Evolutionary conservation across 495 filamentous ascomycete species (phyloP).

Genomic region (Aspergillus baeticus): DNA sequence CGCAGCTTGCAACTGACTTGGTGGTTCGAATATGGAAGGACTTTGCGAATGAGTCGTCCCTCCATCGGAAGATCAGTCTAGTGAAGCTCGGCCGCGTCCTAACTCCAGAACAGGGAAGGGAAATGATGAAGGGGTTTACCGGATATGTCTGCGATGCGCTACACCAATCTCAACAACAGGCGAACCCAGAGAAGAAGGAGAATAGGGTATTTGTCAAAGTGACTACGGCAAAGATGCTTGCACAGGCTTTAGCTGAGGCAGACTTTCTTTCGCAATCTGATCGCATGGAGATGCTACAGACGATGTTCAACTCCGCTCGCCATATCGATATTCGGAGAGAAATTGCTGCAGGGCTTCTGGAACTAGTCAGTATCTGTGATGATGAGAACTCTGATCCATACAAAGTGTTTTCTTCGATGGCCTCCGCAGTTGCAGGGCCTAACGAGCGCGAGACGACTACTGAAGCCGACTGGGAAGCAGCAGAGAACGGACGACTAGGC

Average conservation of each 20-base stretch:
- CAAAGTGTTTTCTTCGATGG: not conserved
- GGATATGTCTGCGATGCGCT: too few species aligned
- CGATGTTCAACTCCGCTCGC: too few species aligned
- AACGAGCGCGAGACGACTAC: not conserved
- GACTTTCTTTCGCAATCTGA: not conserved
- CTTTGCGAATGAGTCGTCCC: not conserved
- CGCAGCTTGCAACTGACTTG: not conserved
- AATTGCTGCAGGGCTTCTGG: not conserved
- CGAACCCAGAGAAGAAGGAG: too few species aligned
- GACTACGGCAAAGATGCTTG: not conserved
- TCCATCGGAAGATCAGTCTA: not conserved
- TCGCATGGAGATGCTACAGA: not conserved
- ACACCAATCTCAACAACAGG: too few species aligned
- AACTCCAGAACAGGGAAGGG: too few species aligned
- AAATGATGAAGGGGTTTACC: too few species aligned
- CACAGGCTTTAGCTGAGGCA: not conserved
- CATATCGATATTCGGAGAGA: too few species aligned
- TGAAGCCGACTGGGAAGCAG: not conserved
- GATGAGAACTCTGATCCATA: not conserved
- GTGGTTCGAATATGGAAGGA: not conserved
- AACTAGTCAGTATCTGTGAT: not conserved
- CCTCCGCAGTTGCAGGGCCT: not conserved
- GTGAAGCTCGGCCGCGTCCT: not conserved
- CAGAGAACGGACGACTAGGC: too few species aligned
- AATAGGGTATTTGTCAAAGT: not conserved